Evolutionary conservation across 306 rosid species (phyloP).

Genomic region (Senna tora): DNA sequence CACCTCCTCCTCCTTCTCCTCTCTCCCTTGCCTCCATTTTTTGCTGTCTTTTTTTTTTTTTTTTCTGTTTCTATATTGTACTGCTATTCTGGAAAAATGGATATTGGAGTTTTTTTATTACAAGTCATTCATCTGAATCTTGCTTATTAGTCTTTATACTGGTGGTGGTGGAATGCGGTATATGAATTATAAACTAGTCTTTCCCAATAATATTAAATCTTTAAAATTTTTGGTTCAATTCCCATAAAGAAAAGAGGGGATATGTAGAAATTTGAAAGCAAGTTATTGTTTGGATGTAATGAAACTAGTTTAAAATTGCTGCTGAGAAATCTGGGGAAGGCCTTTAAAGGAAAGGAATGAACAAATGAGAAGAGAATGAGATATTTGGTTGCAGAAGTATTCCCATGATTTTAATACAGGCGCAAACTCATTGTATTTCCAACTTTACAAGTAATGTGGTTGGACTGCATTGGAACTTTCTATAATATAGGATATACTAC

Average conservation of each 20-base stretch:
- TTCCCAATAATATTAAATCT: not conserved
- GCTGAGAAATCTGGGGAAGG: not conserved
- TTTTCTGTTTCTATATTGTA: conserved; percentile 4
- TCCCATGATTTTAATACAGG: not conserved
- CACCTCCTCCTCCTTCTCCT: too few relatives aligned
- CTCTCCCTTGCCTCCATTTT: too few relatives aligned
- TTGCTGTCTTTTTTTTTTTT: conserved; percentile 7
- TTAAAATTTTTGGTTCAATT: not conserved
- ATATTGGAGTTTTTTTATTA: not conserved
- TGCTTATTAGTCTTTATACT: not conserved
- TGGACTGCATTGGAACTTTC: not conserved
- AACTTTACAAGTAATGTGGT: not conserved
- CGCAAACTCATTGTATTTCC: not conserved
- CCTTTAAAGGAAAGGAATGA: not conserved
- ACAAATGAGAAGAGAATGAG: not conserved
- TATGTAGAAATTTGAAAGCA: not conserved
- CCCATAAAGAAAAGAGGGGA: not conserved
- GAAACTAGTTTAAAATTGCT: not conserved
- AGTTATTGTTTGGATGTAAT: not conserved
- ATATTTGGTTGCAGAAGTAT: not conserved
- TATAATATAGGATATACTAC: conserved; percentile 22
- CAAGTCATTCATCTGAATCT: not conserved
- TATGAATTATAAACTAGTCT: not conserved
- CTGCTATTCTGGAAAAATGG: not conserved
- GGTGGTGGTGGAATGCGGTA: conserved; percentile 2